Conservation (phyloP, 768 basidiomycete genomes). For the Crassisporium funariophilum region DNA sequence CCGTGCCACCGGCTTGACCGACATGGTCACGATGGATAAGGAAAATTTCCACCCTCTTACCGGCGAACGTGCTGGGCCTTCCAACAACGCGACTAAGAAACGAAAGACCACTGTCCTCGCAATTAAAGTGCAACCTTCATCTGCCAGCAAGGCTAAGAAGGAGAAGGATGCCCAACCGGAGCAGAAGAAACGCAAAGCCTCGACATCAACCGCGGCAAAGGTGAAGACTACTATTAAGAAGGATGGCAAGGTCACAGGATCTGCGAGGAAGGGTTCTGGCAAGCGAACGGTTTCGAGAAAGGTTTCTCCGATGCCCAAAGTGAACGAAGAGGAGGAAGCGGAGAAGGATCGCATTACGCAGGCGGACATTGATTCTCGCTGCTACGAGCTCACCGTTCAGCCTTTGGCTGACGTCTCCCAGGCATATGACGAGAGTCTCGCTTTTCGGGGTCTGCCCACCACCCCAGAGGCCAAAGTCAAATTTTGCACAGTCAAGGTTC, state of each 20-base stretch:
- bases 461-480: constrained; percentile 36
- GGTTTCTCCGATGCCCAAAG: constrained; percentile 61
- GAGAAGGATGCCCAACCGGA: constrained; percentile 40
- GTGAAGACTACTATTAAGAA: constrained; percentile 37
- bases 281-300: constrained; percentile 43
- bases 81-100: constrained; percentile 51
- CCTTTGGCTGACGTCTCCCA: constrained; percentile 77
- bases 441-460: constrained; percentile 29
- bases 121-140: constrained; percentile 48
- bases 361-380: constrained; percentile 65
- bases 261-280: constrained; percentile 37
- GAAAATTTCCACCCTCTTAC: constrained; percentile 80
- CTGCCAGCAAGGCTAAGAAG: constrained; percentile 46
- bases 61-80: constrained; percentile 55
- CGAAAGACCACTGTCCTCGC: constrained; percentile 63
- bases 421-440: constrained; percentile 56
- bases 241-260: constrained; percentile 32
- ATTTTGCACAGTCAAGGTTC: constrained; percentile 50
- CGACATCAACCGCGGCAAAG: constrained; percentile 32
- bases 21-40: constrained; percentile 57
- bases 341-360: constrained; percentile 44
- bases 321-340: constrained; percentile 50
- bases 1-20: constrained; percentile 34
- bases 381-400: constrained; percentile 78
- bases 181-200: constrained; percentile 65